Evolutionary conservation across 352 stramenopile genomes (phyloP).

Genomic region (Phytopythium kandeliae): DNA sequence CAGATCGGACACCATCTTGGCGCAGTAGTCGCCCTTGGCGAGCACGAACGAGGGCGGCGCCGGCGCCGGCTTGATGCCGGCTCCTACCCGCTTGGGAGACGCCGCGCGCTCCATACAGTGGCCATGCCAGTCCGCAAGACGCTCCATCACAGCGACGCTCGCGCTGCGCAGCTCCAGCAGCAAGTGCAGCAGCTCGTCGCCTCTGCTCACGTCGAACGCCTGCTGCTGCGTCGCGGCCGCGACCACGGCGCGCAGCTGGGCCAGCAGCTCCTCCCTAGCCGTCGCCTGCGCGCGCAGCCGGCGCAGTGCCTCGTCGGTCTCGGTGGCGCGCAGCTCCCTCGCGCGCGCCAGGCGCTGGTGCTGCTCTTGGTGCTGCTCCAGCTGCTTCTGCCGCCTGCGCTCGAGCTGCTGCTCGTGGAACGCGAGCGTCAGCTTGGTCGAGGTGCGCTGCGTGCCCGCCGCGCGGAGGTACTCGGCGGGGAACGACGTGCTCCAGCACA

Average conservation of each 20-base stretch:
- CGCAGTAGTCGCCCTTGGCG: constrained; percentile 58
- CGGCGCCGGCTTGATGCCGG: not conserved
- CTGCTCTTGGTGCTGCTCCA: constrained; percentile 12
- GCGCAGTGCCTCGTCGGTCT: constrained; percentile 13
- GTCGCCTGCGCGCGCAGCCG: constrained; percentile 49
- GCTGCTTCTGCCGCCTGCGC: constrained; percentile 13
- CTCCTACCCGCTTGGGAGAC: constrained; percentile 9
- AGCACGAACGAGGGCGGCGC: constrained; percentile 33
- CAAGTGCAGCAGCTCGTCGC: constrained; percentile 52
- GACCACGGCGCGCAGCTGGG: constrained; percentile 37
- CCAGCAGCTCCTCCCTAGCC: constrained; percentile 55
- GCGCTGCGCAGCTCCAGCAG: constrained; percentile 59
- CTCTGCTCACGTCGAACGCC: constrained; percentile 32
- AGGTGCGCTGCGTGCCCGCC: constrained; percentile 18
- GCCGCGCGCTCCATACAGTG: constrained; percentile 11
- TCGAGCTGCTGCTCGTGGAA: constrained; percentile 42
- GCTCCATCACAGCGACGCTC: constrained; percentile 46
- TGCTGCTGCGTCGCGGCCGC: constrained; percentile 17
- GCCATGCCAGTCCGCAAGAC: constrained; percentile 50
- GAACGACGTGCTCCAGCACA: constrained; percentile 67
- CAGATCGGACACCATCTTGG: constrained; percentile 70
- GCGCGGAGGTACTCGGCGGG: constrained; percentile 50
- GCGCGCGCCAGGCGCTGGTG: constrained; percentile 7
- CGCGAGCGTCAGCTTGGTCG: constrained; percentile 55
- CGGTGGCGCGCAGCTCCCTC: not conserved